A percentile compares a stretch with the other conserved stretches of the same genome.
Conservation (phyloP, 2,329 filamentous ascomycete species). For the Fusarium scirpi region DNA sequence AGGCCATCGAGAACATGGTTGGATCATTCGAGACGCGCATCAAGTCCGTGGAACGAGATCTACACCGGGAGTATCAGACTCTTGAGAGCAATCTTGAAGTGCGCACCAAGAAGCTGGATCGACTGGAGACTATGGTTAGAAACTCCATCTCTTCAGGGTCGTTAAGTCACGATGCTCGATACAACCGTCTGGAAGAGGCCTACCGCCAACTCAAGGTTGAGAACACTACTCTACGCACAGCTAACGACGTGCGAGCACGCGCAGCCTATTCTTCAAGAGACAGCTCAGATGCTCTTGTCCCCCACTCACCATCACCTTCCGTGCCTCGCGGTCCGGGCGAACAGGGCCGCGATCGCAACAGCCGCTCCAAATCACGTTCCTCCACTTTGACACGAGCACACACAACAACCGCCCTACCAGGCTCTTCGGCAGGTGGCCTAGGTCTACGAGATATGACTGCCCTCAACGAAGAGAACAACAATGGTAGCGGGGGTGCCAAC, state of each 20-base stretch:
- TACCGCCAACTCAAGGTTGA: slow-evolving; percentile 74
- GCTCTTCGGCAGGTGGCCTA: slow-evolving; percentile 41
- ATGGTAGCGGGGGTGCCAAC: slow-evolving; percentile 42
- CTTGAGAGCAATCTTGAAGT: slow-evolving; percentile 84
- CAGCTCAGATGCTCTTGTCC: slow-evolving; percentile 54
- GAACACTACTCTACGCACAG: slow-evolving; percentile 75
- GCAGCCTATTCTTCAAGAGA: slow-evolving; percentile 58
- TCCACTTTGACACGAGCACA: slow-evolving; percentile 51
- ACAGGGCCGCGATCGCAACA: slow-evolving; percentile 58
- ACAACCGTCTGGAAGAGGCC: slow-evolving; percentile 69
- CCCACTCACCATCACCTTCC: slow-evolving; percentile 63
- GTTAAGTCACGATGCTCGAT: slow-evolving; percentile 58
- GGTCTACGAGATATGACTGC: slow-evolving; percentile 48
- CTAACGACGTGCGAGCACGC: slow-evolving; percentile 68
- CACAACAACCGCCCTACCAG: slow-evolving; percentile 47
- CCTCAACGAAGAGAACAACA: slow-evolving; percentile 37
- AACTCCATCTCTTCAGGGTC: slow-evolving; percentile 68
- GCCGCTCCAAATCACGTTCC: slow-evolving; percentile 48
- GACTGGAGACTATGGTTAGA: slow-evolving; percentile 82
- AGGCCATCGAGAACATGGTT: slow-evolving; percentile 85
- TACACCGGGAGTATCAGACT: slow-evolving; percentile 91
- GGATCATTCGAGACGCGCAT: slow-evolving; percentile 83
- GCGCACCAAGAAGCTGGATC: slow-evolving; percentile 86
- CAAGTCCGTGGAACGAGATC: slow-evolving; percentile 85
- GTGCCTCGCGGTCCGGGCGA: slow-evolving; percentile 65